Conservation (phyloP, 2,329 filamentous ascomycete genomes). For the Fusarium irregulare region DNA sequence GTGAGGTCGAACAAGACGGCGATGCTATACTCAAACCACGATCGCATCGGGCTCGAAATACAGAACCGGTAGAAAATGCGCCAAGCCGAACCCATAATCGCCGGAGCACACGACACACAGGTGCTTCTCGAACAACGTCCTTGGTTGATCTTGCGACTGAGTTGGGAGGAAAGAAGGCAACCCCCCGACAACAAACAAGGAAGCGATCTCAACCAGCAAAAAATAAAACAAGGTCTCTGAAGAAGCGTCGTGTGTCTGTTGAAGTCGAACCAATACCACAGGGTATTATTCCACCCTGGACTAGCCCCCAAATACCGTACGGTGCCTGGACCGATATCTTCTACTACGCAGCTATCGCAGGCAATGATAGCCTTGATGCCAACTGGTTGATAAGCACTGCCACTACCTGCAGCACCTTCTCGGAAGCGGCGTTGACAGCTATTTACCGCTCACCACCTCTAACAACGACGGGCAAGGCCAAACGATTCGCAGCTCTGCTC, state of each 20-base stretch:
- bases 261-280: slow-evolving; percentile 16
- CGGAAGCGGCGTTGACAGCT: slow-evolving; percentile 77
- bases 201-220: slow-evolving; percentile 32
- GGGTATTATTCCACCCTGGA: slow-evolving; percentile 64
- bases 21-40: slow-evolving; percentile 9
- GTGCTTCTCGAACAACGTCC: slow-evolving; percentile 10
- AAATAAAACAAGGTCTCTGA: slow-evolving; percentile 21
- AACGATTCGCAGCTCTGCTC: slow-evolving; percentile 64
- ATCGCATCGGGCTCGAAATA: slow-evolving; percentile 9
- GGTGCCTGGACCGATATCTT: slow-evolving; percentile 78
- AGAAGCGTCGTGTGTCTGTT: slow-evolving; percentile 35
- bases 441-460: slow-evolving; percentile 78
- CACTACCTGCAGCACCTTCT: slow-evolving; percentile 71
- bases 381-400: slow-evolving; percentile 75
- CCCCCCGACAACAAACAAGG: slow-evolving; percentile 10
- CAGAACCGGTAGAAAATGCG: neutral
- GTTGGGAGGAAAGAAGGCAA: neutral
- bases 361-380: slow-evolving; percentile 57
- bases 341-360: slow-evolving; percentile 68
- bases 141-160: neutral
- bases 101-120: slow-evolving; percentile 30
- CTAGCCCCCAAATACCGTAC: slow-evolving; percentile 68
- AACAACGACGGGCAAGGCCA: slow-evolving; percentile 57
- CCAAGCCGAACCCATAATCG: slow-evolving; percentile 7
- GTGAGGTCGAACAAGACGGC: slow-evolving; percentile 12